Evolutionary conservation across 139 green algal species (phyloP).

Genomic region (Tetradesmus obliquus): DNA sequence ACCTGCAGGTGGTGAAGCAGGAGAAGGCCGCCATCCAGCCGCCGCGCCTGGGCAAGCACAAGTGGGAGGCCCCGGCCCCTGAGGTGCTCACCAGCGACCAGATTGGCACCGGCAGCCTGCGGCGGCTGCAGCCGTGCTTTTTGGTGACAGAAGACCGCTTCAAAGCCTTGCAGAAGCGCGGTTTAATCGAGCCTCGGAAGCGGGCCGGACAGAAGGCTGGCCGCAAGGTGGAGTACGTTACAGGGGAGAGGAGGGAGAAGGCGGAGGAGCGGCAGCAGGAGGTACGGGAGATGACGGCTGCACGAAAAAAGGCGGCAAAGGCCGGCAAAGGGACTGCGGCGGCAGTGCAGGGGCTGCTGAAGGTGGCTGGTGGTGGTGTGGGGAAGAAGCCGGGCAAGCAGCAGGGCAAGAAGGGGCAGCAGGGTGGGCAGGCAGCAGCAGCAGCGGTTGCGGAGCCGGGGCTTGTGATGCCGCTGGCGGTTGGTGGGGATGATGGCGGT

Average conservation of each 20-base stretch:
- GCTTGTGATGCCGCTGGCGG: background rate
- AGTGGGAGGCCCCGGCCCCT: conserved; percentile 63
- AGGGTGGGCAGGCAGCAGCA: background rate
- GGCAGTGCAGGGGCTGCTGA: background rate
- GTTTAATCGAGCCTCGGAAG: conserved; percentile 83
- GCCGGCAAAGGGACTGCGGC: background rate
- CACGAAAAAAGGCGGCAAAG: conserved; percentile 16
- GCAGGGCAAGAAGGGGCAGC: background rate
- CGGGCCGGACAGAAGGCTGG: conserved; percentile 25
- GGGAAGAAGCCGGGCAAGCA: background rate
- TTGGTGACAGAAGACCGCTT: conserved; percentile 67
- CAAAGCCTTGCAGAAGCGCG: conserved; percentile 85
- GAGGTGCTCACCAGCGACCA: conserved; percentile 81
- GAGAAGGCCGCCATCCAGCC: conserved; percentile 69
- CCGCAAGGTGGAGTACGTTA: conserved; percentile 62
- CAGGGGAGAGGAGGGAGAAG: conserved; percentile 32
- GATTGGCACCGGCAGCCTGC: conserved; percentile 69
- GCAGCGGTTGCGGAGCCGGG: background rate
- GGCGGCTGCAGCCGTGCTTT: conserved; percentile 56
- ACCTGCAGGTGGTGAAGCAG: conserved; percentile 52
- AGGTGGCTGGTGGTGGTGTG: background rate
- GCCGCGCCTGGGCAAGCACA: conserved; percentile 73
- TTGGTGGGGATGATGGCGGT: background rate
- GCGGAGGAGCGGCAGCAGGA: conserved; percentile 5
- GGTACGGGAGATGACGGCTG: background rate